Evolutionary conservation across 2,329 filamentous ascomycete species (phyloP).

Genomic region (Xylariaceae sp.): DNA sequence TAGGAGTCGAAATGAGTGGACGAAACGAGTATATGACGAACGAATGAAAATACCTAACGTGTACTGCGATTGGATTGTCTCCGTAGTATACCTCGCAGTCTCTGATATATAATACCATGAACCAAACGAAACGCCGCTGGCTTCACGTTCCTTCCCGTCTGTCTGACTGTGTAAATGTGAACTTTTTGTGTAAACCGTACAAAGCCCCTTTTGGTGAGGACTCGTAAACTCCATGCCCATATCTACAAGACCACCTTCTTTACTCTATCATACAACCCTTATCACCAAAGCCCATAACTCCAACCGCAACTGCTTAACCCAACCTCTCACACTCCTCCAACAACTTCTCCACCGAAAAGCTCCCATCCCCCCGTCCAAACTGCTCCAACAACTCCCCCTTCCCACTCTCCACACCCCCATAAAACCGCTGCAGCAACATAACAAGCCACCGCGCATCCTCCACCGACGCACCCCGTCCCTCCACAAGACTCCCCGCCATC

Average conservation of each 20-base stretch:
- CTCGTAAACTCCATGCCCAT: too few relatives aligned
- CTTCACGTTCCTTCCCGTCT: too few relatives aligned
- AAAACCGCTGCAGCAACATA: conserved; percentile 93
- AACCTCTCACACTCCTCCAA: conserved; percentile 86
- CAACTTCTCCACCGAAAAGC: conserved; percentile 78
- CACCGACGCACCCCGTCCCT: conserved; percentile 68
- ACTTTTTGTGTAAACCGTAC: too few relatives aligned
- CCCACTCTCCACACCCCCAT: conserved; percentile 56
- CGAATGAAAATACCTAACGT: neutral
- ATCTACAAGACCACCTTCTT: too few relatives aligned
- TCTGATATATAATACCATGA: too few relatives aligned
- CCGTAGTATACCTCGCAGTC: too few relatives aligned
- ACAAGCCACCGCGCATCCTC: conserved; percentile 85
- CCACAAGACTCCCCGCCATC: conserved; percentile 75
- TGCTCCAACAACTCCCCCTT: conserved; percentile 70
- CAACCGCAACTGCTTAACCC: too few relatives aligned
- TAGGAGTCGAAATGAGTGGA: neutral
- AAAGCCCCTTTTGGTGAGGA: too few relatives aligned
- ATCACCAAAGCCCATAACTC: too few relatives aligned
- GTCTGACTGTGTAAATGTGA: too few relatives aligned
- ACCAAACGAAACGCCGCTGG: too few relatives aligned
- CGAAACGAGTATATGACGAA: neutral
- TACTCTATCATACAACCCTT: conserved; percentile 38
- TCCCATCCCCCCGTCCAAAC: conserved; percentile 72
- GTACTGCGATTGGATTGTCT: too few relatives aligned